These are phyloP conservation scores for Coprinellus micaceus DNA, from an alignment of 768 basidiomycete genomes.

Conservation along the genomic window DNA sequence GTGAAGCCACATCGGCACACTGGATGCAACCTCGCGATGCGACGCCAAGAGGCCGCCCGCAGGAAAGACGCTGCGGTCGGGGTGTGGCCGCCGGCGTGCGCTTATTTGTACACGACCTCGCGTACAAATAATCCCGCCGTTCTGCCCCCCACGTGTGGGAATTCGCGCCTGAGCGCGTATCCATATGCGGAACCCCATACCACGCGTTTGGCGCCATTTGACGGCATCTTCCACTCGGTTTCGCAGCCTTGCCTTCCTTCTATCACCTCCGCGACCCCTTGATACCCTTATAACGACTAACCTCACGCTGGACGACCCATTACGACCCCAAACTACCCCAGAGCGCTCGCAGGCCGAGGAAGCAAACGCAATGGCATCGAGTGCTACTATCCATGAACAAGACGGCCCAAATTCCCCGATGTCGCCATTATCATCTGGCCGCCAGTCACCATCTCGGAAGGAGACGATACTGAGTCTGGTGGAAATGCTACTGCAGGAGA, in stretches of 20 bases:
- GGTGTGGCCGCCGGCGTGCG: no score
- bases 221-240: not conserved
- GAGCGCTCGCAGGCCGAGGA: slow-evolving; percentile 1
- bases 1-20: no score
- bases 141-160: not conserved
- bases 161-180: not conserved
- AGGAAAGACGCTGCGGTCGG: no score
- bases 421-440: slow-evolving; percentile 21
- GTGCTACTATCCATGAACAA: not conserved
- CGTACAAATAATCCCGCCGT: not conserved
- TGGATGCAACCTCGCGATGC: no score
- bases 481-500: slow-evolving; percentile 44
- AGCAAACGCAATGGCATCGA: not conserved
- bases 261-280: not conserved
- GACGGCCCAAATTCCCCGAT: slow-evolving; percentile 2
- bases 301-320: not conserved
- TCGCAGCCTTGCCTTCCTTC: not conserved
- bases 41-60: no score
- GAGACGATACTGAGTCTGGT: slow-evolving; percentile 50
- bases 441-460: slow-evolving; percentile 34
- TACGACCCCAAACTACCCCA: not conserved
- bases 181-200: not conserved
- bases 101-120: not conserved
- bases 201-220: slow-evolving; percentile 2
- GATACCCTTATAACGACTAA: not conserved